phyloP scores from a whole-genome alignment of 306 rosid genomes.

The Carpinus fangiana region DNA sequence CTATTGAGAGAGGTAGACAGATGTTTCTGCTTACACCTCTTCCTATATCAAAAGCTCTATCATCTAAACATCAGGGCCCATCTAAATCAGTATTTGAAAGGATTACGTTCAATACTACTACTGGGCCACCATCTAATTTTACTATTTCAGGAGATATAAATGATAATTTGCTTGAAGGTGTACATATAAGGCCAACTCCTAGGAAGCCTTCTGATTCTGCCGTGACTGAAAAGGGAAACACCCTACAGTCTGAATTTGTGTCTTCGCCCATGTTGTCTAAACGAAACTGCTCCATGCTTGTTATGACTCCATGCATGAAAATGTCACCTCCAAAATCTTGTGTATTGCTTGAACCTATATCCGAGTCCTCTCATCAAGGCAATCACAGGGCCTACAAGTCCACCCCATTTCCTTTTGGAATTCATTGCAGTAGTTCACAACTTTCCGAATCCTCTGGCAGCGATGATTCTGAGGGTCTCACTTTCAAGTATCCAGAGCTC shows the following conservation, averaged over 20 bases:
- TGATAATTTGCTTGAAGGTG: conserved; percentile 34
- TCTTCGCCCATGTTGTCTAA: conserved; percentile 41
- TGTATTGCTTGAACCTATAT: conserved; percentile 78
- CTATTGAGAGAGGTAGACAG: conserved; percentile 75
- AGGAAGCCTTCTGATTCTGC: conserved; percentile 45
- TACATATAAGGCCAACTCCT: conserved; percentile 37
- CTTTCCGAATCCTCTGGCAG: conserved; percentile 46
- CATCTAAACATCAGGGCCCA: conserved; percentile 49
- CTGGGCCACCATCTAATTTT: conserved; percentile 27
- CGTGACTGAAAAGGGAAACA: conserved; percentile 32
- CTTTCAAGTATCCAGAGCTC: conserved; percentile 69
- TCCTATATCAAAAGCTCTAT: conserved; percentile 68
- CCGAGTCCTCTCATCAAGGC: conserved; percentile 47
- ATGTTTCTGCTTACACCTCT: conserved; percentile 93
- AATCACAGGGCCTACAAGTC: conserved; percentile 41
- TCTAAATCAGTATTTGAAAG: conserved; percentile 42
- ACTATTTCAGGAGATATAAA: conserved; percentile 34
- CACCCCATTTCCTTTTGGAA: conserved; percentile 83
- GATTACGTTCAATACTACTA: conserved; percentile 34
- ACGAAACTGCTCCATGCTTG: conserved; percentile 49
- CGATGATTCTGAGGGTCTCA: conserved; percentile 46
- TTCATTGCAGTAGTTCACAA: conserved; percentile 46
- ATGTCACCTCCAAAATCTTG: conserved; percentile 92
- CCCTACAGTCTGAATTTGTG: conserved; percentile 28
- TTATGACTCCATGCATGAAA: conserved; percentile 73